Percentiles rank a stretch among this genome's conserved stretches.
These are phyloP conservation scores for sorghum (Sorghum bicolor) DNA, from an alignment of 176 grass and related monocot genomes.

Conservation along the genomic window DNA sequence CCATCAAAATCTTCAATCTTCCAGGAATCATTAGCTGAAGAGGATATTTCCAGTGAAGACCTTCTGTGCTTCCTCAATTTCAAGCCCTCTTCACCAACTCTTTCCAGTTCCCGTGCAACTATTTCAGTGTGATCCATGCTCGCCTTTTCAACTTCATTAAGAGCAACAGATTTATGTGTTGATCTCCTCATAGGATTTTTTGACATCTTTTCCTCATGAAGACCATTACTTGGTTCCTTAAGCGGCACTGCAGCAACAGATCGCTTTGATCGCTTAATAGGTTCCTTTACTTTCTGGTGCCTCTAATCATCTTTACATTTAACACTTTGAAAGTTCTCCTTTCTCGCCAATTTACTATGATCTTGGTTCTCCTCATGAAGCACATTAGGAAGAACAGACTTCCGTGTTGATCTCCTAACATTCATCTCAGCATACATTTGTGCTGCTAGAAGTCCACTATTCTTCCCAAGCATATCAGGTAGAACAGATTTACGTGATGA, in stretches of 20 bases:
- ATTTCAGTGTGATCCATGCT: not conserved
- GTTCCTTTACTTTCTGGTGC: conserved; percentile 11
- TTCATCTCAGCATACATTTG: conserved; percentile 1
- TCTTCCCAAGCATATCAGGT: not conserved
- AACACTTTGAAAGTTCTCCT: not conserved
- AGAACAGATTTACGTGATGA: conserved; percentile 24
- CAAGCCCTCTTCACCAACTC: not conserved
- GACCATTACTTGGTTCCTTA: not conserved
- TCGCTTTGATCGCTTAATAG: not conserved
- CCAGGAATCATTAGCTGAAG: not conserved
- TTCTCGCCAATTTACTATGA: not conserved
- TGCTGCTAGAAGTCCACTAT: not conserved
- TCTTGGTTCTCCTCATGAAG: not conserved
- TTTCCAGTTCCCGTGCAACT: not conserved
- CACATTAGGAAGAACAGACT: conserved; percentile 15
- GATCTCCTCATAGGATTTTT: conserved; percentile 4
- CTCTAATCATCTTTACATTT: not conserved
- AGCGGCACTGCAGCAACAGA: not conserved
- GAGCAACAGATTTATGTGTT: not conserved
- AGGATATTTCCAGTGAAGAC: not conserved
- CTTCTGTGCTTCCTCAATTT: conserved; percentile 7
- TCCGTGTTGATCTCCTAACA: conserved; percentile 3
- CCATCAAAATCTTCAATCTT: too few species aligned
- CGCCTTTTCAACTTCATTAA: not conserved
- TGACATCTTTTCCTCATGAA: not conserved